A percentile compares a stretch with the other conserved stretches of the same genome.
phyloP scores from a whole-genome alignment of 768 basidiomycete genomes.

The Gloeopeniophorella convolvens region DNA sequence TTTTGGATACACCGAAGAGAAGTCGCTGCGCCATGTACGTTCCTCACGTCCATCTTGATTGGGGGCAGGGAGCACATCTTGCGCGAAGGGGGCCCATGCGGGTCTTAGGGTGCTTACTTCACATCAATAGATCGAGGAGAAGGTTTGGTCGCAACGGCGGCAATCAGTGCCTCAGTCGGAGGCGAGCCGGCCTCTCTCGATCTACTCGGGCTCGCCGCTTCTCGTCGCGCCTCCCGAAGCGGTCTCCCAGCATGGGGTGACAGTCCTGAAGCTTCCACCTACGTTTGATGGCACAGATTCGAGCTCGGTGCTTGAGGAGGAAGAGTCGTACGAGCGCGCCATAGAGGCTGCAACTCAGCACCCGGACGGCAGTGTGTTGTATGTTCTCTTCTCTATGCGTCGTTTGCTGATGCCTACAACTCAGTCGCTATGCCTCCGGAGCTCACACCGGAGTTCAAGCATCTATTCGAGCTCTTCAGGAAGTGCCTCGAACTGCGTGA shows the following conservation, averaged over 20 bases:
- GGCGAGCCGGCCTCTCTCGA: constrained; percentile 32
- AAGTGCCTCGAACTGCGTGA: constrained; percentile 88
- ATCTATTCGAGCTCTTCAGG: constrained; percentile 65
- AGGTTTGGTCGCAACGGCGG: constrained; percentile 59
- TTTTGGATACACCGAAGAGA: constrained; percentile 78
- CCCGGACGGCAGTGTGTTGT: neutral
- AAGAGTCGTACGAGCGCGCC: neutral
- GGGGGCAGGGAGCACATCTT: neutral
- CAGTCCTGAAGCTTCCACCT: neutral
- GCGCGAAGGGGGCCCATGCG: neutral
- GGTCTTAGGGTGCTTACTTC: neutral
- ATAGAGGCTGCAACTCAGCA: constrained; percentile 10
- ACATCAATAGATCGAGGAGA: constrained; percentile 60
- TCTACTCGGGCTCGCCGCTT: constrained; percentile 22
- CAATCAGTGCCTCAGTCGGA: constrained; percentile 42
- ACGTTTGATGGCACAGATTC: constrained; percentile 1
- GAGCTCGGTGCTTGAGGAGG: neutral
- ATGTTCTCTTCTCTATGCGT: constrained; percentile 16
- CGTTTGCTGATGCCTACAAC: constrained; percentile 10
- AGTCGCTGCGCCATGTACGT: constrained; percentile 65
- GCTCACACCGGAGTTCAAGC: constrained; percentile 25
- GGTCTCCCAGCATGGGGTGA: neutral
- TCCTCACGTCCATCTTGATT: neutral
- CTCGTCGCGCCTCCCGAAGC: constrained; percentile 3
- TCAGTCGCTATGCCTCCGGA: constrained; percentile 2